These are phyloP conservation scores for Leishmania arabica DNA, from an alignment of 208 protist species.

Conservation along the genomic window DNA sequence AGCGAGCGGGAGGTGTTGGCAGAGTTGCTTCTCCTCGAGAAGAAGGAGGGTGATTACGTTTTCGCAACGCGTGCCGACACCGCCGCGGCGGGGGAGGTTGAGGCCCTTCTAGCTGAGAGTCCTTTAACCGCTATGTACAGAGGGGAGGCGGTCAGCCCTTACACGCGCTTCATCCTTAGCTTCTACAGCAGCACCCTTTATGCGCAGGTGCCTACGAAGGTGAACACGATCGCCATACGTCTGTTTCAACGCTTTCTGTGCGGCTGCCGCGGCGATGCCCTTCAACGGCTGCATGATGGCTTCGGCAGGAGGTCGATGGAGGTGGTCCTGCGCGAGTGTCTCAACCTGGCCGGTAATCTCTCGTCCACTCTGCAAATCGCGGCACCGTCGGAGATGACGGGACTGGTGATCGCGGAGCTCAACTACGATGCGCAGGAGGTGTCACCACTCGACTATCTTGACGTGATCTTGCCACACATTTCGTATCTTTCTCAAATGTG, in stretches of 20 bases:
- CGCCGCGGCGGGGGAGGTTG: neutral
- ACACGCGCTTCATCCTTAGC: slow-evolving; percentile 32
- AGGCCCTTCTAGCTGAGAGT: slow-evolving; percentile 20
- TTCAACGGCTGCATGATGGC: slow-evolving; percentile 5
- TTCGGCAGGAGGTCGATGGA: slow-evolving; percentile 25
- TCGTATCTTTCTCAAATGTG: slow-evolving; percentile 37
- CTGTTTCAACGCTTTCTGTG: slow-evolving; percentile 38
- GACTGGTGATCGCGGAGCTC: slow-evolving; percentile 20
- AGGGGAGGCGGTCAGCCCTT: slow-evolving; percentile 20
- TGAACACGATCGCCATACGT: slow-evolving; percentile 18
- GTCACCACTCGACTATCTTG: slow-evolving; percentile 32
- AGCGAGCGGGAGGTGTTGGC: slow-evolving; percentile 21
- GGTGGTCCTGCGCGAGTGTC: slow-evolving; percentile 33
- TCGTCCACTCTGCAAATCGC: slow-evolving; percentile 25
- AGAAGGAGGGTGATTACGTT: neutral
- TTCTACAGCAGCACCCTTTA: slow-evolving; percentile 30
- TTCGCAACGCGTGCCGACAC: neutral
- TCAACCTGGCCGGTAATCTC: slow-evolving; percentile 25
- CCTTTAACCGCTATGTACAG: slow-evolving; percentile 21
- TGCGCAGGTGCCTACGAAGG: slow-evolving; percentile 14
- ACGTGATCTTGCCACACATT: slow-evolving; percentile 26
- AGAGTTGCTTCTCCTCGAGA: slow-evolving; percentile 30
- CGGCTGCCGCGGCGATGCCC: slow-evolving; percentile 9
- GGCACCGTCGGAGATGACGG: slow-evolving; percentile 23
- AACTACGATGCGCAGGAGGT: slow-evolving; percentile 41